A percentile compares a stretch with the other conserved stretches of the same genome.
Evolutionary conservation across 129 eudicot genomes (phyloP).

Genomic region (Saussurea involucrata): DNA sequence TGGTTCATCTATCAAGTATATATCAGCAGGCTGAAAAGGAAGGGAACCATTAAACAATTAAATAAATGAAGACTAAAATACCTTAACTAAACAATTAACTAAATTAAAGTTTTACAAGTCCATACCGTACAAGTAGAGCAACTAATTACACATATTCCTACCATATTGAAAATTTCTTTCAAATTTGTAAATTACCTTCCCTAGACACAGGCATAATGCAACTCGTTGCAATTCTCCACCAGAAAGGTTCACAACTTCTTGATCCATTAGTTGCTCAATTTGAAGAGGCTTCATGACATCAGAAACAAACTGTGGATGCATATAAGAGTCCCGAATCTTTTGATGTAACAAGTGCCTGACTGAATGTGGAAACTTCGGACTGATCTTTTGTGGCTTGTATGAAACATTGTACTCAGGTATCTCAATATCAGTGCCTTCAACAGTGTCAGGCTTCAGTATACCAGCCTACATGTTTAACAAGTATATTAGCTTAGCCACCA

Average conservation of each 20-base stretch:
- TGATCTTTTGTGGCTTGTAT: slow-evolving; percentile 86
- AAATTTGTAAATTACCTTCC: slow-evolving; percentile 50
- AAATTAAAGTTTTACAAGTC: not conserved
- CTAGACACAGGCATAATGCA: slow-evolving; percentile 79
- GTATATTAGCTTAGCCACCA: not conserved
- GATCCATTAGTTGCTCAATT: slow-evolving; percentile 86
- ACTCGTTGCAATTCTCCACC: slow-evolving; percentile 91
- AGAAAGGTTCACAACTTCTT: slow-evolving; percentile 72
- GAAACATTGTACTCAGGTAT: slow-evolving; percentile 81
- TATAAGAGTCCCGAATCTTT: slow-evolving; percentile 75
- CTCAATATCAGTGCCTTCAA: slow-evolving; percentile 71
- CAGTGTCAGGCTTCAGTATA: slow-evolving; percentile 65
- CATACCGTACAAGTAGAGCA: not conserved
- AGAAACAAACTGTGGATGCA: slow-evolving; percentile 87
- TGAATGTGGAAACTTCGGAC: slow-evolving; percentile 59
- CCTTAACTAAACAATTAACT: not conserved
- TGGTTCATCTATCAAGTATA: slow-evolving; percentile 86
- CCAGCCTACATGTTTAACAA: slow-evolving; percentile 56
- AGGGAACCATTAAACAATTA: not conserved
- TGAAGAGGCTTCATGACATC: slow-evolving; percentile 94
- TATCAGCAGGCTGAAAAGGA: slow-evolving; percentile 80
- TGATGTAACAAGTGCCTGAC: slow-evolving; percentile 69
- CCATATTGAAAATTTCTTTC: not conserved
- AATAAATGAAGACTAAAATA: too few relatives aligned
- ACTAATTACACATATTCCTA: not conserved